Evolutionary conservation across 2,329 filamentous ascomycete genomes (phyloP), one percentile per base, ranked within the genome.

Genomic region (Cordyceps tenuipes): DNA sequence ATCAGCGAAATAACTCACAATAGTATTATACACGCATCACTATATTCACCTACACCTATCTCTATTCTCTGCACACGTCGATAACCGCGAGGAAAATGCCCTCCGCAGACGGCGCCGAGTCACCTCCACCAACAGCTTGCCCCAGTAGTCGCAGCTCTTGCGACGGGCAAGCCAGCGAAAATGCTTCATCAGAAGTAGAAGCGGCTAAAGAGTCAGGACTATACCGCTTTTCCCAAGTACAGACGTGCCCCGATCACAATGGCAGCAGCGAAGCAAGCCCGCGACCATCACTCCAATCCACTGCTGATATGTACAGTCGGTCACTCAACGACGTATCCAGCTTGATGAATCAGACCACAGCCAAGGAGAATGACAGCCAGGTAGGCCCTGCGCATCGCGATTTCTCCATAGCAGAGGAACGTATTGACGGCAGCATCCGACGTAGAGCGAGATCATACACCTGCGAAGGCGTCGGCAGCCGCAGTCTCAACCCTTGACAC

Each of bases 401-500:
- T 8, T n/a, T 46, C 43, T 26, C 29, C 29, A 8, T 26, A 47
- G 10, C 17, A 3, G 44, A 7, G 13, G 19, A 17, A 5, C 19
- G 19, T 44, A 15, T 39, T 59, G n/a, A 52, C 41, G 7, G 31
- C 4, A 5, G 13, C 7, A 17, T 46, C 2, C 21, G 39, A 36
- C 26, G 15, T 21, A 60, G 57, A 60, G 57, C 50, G 57, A 60
- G 43, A 60, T 60, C 43, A 15, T 60, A 29, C 13, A 26, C 12
- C 21, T 53, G 31, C 57, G 12, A 10, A n/a, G 34, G 41, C 41
- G 10, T 15, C 50, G 21, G 8, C 29, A 54, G 31, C 57, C 50
- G 23, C 60, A 60, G 29, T 69, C 68, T 17, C 70, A 68, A 23
- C 64, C 69, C 17, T 53, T 61, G 12, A 67, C 66, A 5, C 68